Evolutionary conservation across 2,329 filamentous ascomycete species (phyloP).

Genomic region (Penicillium verrucosum): DNA sequence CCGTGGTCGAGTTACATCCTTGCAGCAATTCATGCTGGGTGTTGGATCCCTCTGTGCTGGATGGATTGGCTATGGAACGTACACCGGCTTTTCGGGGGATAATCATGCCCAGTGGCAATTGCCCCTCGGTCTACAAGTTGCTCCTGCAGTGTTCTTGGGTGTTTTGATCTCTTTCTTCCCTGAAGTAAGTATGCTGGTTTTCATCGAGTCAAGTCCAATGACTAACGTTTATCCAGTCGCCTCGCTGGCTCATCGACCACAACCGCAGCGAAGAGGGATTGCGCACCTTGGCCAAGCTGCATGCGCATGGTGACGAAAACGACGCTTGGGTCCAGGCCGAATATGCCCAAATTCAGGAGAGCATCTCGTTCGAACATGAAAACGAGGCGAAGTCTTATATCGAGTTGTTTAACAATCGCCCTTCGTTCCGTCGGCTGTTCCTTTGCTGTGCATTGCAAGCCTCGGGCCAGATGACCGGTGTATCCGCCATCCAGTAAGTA

Average conservation of each 20-base stretch:
- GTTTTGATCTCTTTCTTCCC: constrained; percentile 69
- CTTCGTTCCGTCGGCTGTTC: constrained; percentile 69
- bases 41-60: constrained; percentile 69
- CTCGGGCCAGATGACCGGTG: constrained; percentile 72
- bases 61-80: constrained; percentile 69
- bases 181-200: constrained; percentile 43
- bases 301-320: constrained; percentile 63
- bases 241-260: constrained; percentile 73
- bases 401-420: constrained; percentile 65
- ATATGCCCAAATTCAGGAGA: constrained; percentile 67
- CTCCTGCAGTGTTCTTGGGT: constrained; percentile 64
- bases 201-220: background rate
- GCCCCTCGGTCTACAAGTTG: constrained; percentile 66
- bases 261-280: constrained; percentile 64
- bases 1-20: constrained; percentile 68
- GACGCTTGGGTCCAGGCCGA: constrained; percentile 71
- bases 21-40: constrained; percentile 82
- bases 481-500: constrained; percentile 62
- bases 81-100: constrained; percentile 48
- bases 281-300: constrained; percentile 64
- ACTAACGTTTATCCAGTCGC: constrained; percentile 37
- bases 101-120: constrained; percentile 59
- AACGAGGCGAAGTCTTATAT: constrained; percentile 66
- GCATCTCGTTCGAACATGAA: constrained; percentile 64
- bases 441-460: constrained; percentile 68